Conservation (phyloP, 371 early-diverging fungal species). For the Apophysomyces trapeziformis region DNA sequence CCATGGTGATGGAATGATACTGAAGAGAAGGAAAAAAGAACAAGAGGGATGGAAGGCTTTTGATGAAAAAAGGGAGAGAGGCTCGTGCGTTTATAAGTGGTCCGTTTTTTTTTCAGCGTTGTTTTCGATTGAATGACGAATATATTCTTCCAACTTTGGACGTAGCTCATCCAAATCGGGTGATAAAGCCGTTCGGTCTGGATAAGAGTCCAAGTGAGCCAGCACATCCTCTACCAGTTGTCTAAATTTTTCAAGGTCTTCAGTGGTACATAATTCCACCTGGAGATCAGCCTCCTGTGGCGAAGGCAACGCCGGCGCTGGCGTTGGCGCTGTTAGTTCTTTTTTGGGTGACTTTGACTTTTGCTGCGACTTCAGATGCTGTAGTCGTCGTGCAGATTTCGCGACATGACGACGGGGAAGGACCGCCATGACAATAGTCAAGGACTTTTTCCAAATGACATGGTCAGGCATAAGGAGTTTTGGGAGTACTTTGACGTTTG, state of each 20-base stretch:
- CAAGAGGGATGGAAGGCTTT: not conserved
- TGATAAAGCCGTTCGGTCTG: slow-evolving; percentile 29
- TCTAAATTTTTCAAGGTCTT: slow-evolving; percentile 14
- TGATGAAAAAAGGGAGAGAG: slow-evolving; percentile 3
- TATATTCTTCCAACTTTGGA: slow-evolving; percentile 24
- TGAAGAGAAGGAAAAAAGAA: not conserved
- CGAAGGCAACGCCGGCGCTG: not conserved
- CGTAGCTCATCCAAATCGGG: slow-evolving; percentile 25
- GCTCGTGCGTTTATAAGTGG: slow-evolving; percentile 4
- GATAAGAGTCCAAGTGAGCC: slow-evolving; percentile 31
- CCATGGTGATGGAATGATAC: not conserved
- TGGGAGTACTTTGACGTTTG: not conserved
- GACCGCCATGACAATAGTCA: slow-evolving; percentile 5
- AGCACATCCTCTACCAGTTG: slow-evolving; percentile 30
- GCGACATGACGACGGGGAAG: slow-evolving; percentile 4
- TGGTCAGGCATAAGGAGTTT: slow-evolving; percentile 9
- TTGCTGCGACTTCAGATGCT: not conserved
- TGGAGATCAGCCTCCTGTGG: not conserved
- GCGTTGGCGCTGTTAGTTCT: not conserved
- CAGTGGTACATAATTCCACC: slow-evolving; percentile 1
- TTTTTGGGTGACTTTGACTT: not conserved
- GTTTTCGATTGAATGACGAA: not conserved
- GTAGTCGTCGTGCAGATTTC: slow-evolving; percentile 8
- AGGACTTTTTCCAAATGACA: slow-evolving; percentile 6
- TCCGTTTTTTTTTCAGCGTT: not conserved